Evolutionary conservation across 495 filamentous ascomycete species (phyloP).

Genomic region (Gamarada debralockiae): DNA sequence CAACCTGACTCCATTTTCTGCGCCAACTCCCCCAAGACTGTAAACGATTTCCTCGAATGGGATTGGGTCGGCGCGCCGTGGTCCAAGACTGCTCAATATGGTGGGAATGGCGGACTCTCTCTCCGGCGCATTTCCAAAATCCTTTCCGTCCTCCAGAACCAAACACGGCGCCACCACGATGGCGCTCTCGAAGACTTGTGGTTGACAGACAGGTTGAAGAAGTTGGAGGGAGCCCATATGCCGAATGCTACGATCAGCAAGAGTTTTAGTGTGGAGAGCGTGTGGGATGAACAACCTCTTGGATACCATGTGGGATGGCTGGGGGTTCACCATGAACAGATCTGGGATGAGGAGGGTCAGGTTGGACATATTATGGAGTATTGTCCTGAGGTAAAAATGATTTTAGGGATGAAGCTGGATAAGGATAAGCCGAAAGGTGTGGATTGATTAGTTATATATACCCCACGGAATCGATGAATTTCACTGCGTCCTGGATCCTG

Average conservation of each 20-base stretch:
- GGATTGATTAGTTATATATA: background rate
- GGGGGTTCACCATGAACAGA: conserved; percentile 6
- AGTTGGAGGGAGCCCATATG: conserved; percentile 5
- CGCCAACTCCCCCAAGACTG: conserved; percentile 5
- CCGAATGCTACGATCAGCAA: conserved; percentile 17
- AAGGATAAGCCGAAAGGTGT: background rate
- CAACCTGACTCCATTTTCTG: conserved; percentile 26
- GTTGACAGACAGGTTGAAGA: conserved; percentile 12
- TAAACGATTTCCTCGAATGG: conserved; percentile 21
- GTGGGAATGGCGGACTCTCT: conserved; percentile 25
- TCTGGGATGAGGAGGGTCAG: conserved; percentile 5
- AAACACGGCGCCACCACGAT: conserved; percentile 8
- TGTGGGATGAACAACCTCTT: conserved; percentile 21
- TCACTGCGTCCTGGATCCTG: background rate
- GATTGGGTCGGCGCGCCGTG: conserved; percentile 27
- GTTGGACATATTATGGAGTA: conserved; percentile 5
- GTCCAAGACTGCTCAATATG: conserved; percentile 17
- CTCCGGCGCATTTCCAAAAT: conserved; percentile 20
- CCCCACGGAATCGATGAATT: background rate
- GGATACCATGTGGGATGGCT: conserved; percentile 26
- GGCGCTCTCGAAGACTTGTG: conserved; percentile 22
- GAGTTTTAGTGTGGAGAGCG: conserved; percentile 24
- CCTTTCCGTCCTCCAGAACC: conserved; percentile 13
- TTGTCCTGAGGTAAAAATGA: conserved; percentile 10
- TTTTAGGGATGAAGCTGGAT: conserved; percentile 2